These are phyloP conservation scores for Chaetomium strumarium DNA, from an alignment of 2,329 filamentous ascomycete genomes.

Conservation along the genomic window DNA sequence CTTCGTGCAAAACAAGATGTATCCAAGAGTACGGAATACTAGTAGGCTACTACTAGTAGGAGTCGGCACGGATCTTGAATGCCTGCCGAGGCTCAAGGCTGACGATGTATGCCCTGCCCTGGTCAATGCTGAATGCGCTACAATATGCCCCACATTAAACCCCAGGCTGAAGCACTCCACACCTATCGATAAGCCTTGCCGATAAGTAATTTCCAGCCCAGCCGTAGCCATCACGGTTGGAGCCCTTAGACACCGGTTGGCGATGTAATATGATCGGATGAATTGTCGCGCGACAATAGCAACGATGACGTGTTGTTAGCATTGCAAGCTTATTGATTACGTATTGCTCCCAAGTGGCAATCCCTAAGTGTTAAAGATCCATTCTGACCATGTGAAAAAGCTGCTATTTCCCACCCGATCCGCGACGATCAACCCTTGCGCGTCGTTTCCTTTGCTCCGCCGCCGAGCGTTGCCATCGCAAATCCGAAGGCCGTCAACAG, in stretches of 20 bases:
- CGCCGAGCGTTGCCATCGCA: background rate
- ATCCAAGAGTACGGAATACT: too few relatives aligned
- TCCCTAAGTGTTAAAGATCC: background rate
- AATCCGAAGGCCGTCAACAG: too few relatives aligned
- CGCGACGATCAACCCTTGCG: background rate
- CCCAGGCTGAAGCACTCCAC: conserved; percentile 16
- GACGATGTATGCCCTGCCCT: too few relatives aligned
- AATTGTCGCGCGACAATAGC: conserved; percentile 6
- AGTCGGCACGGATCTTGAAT: too few relatives aligned
- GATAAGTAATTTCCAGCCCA: conserved; percentile 27
- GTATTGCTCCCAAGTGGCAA: background rate
- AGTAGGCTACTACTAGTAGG: too few relatives aligned
- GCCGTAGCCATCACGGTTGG: conserved; percentile 5
- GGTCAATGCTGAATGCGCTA: background rate
- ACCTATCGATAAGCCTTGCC: conserved; percentile 23
- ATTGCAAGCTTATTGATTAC: background rate
- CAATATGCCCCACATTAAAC: conserved; percentile 14
- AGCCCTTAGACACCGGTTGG: conserved; percentile 18
- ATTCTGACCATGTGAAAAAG: background rate
- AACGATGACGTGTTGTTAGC: background rate
- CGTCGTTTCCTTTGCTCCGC: background rate
- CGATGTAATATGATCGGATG: conserved; percentile 11
- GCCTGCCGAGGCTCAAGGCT: too few relatives aligned
- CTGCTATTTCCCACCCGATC: background rate
- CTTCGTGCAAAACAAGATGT: too few relatives aligned